Percentiles rank a stretch among this genome's conserved stretches.
These are phyloP conservation scores for Poa pratensis DNA, from an alignment of 176 grass and related monocot species.

Conservation along the genomic window DNA sequence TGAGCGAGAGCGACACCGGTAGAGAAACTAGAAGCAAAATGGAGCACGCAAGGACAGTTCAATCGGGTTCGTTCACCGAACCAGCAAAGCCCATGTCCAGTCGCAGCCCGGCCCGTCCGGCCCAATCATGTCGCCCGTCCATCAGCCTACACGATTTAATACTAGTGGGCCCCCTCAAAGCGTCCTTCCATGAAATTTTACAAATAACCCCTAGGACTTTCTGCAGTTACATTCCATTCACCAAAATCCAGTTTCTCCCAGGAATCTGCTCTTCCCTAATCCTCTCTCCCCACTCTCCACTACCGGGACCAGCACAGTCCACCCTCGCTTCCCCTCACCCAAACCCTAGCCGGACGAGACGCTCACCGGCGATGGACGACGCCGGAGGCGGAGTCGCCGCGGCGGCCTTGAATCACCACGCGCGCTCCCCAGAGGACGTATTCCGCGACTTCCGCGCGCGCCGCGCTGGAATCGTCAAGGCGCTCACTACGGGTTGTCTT, in stretches of 20 bases:
- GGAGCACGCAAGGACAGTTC: slow-evolving; percentile 30
- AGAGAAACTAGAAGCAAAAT: neutral
- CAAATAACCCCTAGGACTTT: neutral
- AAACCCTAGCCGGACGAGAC: slow-evolving; percentile 32
- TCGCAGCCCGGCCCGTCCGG: neutral
- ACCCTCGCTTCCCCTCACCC: neutral
- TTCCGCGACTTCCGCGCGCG: slow-evolving; percentile 77
- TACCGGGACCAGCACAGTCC: neutral
- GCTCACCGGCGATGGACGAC: slow-evolving; percentile 55
- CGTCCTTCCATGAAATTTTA: neutral
- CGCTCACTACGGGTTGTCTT: slow-evolving; percentile 68
- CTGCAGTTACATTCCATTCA: neutral
- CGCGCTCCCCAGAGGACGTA: slow-evolving; percentile 68
- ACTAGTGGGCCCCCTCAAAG: neutral
- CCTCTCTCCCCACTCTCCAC: slow-evolving; percentile 35
- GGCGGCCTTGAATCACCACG: slow-evolving; percentile 47
- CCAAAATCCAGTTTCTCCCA: neutral
- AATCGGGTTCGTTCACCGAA: neutral
- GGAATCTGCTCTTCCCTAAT: slow-evolving; percentile 32
- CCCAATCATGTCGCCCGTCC: neutral
- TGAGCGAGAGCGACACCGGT: too few species aligned
- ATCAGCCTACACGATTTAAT: neutral
- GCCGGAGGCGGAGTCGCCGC: slow-evolving; percentile 33
- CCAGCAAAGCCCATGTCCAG: too few species aligned
- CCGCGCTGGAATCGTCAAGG: slow-evolving; percentile 76